Base-by-base conservation (phyloP, 2,329 filamentous ascomycete genomes). In the Aspergillus viridinutans region DNA sequence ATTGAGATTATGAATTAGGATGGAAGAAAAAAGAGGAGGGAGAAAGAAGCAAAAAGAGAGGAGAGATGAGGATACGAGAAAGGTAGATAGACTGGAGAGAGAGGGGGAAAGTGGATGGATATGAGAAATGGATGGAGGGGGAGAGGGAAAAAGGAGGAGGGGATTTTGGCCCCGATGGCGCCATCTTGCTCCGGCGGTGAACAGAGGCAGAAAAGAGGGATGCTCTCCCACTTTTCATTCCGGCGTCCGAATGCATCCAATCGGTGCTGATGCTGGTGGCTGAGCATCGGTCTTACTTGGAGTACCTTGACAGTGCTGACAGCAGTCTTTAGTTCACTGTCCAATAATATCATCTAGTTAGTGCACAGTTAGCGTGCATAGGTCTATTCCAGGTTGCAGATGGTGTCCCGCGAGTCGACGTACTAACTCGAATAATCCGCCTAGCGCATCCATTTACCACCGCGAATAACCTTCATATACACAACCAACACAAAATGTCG, bases 401-500 rank as follows among this genome's bases (percentile, higher is more conserved):
- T 38, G 14, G 32, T 32, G 29, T 32, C 9, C 29, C 29, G 10
- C 29, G 10, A 32, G 10, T 17, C 32, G 32, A 35, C n/a, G 3
- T 43, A 43, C 40, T 43, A 45, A 45, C 42, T n/a, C 42, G 42
- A 23, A 14, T 45, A 45, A 20, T 20, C 40, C 6, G 32, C 32
- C 32, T 17, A 38, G 32, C 32, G 32, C 32, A 32, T 17, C 5
- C 5, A 38, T 17, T 17, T 14, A 17, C 14, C 14, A 38, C 32
- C 32, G 14, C 14, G 5, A 17, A 38, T 35, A 43, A 20, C 40
- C 40, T 42, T 21, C 32, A 29, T 57, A 42, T 63, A 14, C 10
- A 38, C 12, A 38, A 50, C 12, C 10, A 4, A 14, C 10, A 38
- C 17, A 38, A 50, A 55, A 96, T 95, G 91, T 93, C 90, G 76